Evolutionary conservation across 306 rosid species (phyloP), one percentile per base, ranked within the genome.

Genomic region (Urtica urens): DNA sequence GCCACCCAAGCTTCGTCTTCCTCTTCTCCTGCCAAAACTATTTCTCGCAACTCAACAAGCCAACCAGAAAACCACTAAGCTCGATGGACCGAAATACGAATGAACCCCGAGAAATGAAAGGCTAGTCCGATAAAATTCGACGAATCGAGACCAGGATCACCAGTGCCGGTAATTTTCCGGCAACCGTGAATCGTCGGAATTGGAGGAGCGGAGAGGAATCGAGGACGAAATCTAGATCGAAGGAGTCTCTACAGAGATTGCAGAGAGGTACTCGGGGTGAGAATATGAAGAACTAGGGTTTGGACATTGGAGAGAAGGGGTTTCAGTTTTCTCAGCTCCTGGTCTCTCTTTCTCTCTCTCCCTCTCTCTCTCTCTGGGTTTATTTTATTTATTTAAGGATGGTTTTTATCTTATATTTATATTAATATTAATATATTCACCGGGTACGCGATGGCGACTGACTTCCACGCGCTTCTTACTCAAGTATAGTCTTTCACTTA

Each of bases 201-300:
- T 14, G 57, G 23, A 42, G 10, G 15, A 17, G 14, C 45, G 9
- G 30, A 49, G 38, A 50, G 3, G 19, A 40, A 3, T 17, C 16
- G 12, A 26, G 22, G 28, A 10, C 30, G 21, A 51, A 38, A 20
- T 41, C 0, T 24, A 31, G 69, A 64, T 56, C 69, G 13, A 31
- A 46, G 69, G 56, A 39, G 57, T 24, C 47, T 54, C 57, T 43
- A 45, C 34, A 53, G 28, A 18, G 35, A 15, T 47, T 30, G 10
- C 57, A n/a, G 16, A 30, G 4, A 55, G 13, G 12, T 28, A 10
- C 10, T 28, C 33, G 46, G 45, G 2, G 10, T 0, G 23, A 23
- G 13, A 45, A 16, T 14, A 15, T 24, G 12, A 6, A 7, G 4
- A 38, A 31, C 46, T 64, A 64, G 69, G 69, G 69, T 64, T 64